Percentiles rank a stretch among this genome's conserved stretches.
Conservation (phyloP, 1,284 basidiomycete species). For the Leucoagaricus sp. region DNA sequence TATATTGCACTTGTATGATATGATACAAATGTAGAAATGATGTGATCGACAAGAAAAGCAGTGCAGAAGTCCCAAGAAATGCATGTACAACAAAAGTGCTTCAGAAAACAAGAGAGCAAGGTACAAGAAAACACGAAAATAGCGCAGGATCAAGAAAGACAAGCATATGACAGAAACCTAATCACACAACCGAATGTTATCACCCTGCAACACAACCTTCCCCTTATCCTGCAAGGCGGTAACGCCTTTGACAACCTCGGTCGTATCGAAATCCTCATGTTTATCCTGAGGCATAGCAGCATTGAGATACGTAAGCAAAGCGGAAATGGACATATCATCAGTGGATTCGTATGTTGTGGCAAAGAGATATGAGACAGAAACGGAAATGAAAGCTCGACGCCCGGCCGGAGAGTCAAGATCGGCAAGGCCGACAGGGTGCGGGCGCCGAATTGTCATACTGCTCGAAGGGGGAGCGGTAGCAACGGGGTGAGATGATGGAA, state of each 20-base stretch:
- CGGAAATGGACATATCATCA: conserved; percentile 68
- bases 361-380: conserved; percentile 63
- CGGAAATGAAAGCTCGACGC: conserved; percentile 57
- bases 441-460: conserved; percentile 22
- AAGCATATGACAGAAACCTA: not conserved
- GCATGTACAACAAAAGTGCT: not conserved
- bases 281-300: conserved; percentile 74
- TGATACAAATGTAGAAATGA: conserved; percentile 17
- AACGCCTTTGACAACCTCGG: conserved; percentile 64
- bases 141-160: not conserved
- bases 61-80: not conserved
- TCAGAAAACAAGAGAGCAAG: not conserved
- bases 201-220: conserved; percentile 9
- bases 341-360: conserved; percentile 59
- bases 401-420: conserved; percentile 58
- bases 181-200: conserved; percentile 8
- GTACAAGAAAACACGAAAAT: conserved; percentile 5
- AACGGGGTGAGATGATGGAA: no score
- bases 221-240: conserved; percentile 45
- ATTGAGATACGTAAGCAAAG: conserved; percentile 69
- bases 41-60: conserved; percentile 18
- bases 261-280: conserved; percentile 77
- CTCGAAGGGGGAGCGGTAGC: no score
- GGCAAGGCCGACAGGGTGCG: conserved; percentile 44
- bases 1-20: conserved; percentile 11